Evolutionary conservation across 257 asterid species (phyloP).

Genomic region (Phtheirospermum japonicum): DNA sequence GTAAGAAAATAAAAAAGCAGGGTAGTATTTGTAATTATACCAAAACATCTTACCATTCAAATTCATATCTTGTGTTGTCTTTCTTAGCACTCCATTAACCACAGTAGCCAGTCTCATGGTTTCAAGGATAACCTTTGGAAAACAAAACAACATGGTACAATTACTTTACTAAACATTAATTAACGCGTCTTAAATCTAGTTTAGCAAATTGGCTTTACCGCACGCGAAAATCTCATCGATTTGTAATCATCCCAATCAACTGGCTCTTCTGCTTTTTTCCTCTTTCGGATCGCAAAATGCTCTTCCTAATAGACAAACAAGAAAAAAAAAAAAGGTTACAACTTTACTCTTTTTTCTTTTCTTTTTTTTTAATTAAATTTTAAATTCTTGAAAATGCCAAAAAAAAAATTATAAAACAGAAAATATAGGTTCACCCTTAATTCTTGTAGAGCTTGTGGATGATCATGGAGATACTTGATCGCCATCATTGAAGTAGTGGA

Average conservation of each 20-base stretch:
- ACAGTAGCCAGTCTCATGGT: conserved; percentile 64
- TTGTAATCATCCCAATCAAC: conserved; percentile 61
- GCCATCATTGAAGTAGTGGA: conserved; percentile 90
- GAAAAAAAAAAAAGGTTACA: background rate
- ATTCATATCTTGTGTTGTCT: conserved; percentile 53
- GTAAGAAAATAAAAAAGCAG: background rate
- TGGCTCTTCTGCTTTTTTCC: conserved; percentile 40
- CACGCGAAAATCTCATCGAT: conserved; percentile 69
- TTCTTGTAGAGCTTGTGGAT: conserved; percentile 65
- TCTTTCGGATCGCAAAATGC: conserved; percentile 45
- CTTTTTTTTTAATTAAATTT: too few relatives aligned
- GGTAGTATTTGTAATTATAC: background rate
- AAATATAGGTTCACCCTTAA: conserved; percentile 46
- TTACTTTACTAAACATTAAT: background rate
- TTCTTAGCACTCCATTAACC: conserved; percentile 65
- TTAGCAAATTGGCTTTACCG: conserved; percentile 44
- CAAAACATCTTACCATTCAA: conserved; percentile 52
- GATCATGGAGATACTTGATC: conserved; percentile 79
- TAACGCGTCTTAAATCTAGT: background rate
- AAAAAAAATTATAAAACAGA: background rate
- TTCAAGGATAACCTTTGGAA: conserved; percentile 53
- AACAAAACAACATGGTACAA: background rate
- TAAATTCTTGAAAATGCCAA: too few relatives aligned
- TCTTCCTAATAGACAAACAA: conserved; percentile 43
- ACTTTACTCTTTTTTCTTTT: too few relatives aligned